Evolutionary conservation across 805 yeast genomes (phyloP).

Genomic region (Saccharomycopsis sp.): DNA sequence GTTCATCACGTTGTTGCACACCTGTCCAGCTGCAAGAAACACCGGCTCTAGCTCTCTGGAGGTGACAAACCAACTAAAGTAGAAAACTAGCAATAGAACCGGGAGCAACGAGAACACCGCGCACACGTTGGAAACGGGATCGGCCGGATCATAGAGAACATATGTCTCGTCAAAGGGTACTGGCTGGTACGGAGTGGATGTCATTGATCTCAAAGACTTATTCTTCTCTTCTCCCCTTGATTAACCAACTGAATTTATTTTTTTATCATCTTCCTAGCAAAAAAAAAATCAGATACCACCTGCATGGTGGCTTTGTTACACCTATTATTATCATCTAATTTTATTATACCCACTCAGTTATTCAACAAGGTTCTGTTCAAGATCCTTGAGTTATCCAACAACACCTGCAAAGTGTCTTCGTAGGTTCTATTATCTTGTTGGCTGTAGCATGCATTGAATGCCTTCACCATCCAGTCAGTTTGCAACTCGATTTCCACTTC

Average conservation of each 20-base stretch:
- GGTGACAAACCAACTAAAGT: conserved; percentile 73
- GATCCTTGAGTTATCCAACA: conserved; percentile 51
- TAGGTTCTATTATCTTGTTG: conserved; percentile 42
- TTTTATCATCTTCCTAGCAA: no score
- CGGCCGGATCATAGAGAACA: conserved; percentile 66
- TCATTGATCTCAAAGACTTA: no score
- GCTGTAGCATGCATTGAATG: conserved; percentile 30
- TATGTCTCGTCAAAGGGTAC: conserved; percentile 80
- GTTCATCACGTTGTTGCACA: conserved; percentile 65
- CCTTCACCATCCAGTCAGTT: conserved; percentile 32
- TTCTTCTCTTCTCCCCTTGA: no score
- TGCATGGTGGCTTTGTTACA: no score
- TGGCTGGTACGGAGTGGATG: conserved; percentile 23
- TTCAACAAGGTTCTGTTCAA: conserved; percentile 22
- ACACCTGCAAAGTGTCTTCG: conserved; percentile 48
- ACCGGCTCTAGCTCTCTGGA: conserved; percentile 83
- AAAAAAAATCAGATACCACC: no score
- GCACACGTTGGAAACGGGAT: conserved; percentile 44
- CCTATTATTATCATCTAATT: no score
- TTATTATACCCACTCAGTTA: background rate
- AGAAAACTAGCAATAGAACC: conserved; percentile 64
- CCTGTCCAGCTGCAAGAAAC: conserved; percentile 77
- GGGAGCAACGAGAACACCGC: conserved; percentile 80
- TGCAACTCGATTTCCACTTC: conserved; percentile 49
- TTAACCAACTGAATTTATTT: no score